These are phyloP conservation scores for Saturnispora mendoncae DNA, from an alignment of 805 yeast species.

Conservation along the genomic window DNA sequence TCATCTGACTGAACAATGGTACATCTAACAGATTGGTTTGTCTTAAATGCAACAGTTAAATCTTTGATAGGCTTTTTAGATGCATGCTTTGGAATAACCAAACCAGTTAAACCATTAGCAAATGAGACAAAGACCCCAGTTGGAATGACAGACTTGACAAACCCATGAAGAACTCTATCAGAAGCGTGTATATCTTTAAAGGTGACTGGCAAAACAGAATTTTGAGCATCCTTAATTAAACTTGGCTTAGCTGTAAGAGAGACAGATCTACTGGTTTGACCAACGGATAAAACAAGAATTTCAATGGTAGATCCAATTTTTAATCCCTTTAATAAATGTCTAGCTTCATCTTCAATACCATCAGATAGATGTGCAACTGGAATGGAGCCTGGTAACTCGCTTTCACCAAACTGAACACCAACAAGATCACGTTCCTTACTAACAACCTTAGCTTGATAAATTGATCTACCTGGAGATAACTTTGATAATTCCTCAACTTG, in stretches of 20 bases:
- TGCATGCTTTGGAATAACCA: slow-evolving; percentile 69
- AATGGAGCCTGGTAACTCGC: slow-evolving; percentile 58
- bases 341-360: slow-evolving; percentile 62
- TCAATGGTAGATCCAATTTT: slow-evolving; percentile 52
- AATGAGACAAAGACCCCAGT: slow-evolving; percentile 80
- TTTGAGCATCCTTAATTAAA: slow-evolving; percentile 54
- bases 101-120: slow-evolving; percentile 72
- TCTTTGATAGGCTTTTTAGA: slow-evolving; percentile 45
- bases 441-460: slow-evolving; percentile 50
- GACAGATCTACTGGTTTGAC: slow-evolving; percentile 49
- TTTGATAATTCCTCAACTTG: slow-evolving; percentile 39
- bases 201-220: slow-evolving; percentile 43
- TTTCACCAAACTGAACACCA: slow-evolving; percentile 49
- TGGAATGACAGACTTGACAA: slow-evolving; percentile 65
- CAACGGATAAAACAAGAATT: slow-evolving; percentile 62
- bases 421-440: slow-evolving; percentile 72
- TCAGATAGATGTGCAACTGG: slow-evolving; percentile 71
- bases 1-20: slow-evolving; percentile 61
- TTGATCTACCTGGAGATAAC: slow-evolving; percentile 51
- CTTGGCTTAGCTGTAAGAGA: slow-evolving; percentile 57
- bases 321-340: slow-evolving; percentile 54
- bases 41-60: slow-evolving; percentile 43
- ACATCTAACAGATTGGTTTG: slow-evolving; percentile 65
- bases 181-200: slow-evolving; percentile 51
- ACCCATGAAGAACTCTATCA: slow-evolving; percentile 53